phyloP scores from a whole-genome alignment of 2,329 filamentous ascomycete species.

The Venturia pyrina region DNA sequence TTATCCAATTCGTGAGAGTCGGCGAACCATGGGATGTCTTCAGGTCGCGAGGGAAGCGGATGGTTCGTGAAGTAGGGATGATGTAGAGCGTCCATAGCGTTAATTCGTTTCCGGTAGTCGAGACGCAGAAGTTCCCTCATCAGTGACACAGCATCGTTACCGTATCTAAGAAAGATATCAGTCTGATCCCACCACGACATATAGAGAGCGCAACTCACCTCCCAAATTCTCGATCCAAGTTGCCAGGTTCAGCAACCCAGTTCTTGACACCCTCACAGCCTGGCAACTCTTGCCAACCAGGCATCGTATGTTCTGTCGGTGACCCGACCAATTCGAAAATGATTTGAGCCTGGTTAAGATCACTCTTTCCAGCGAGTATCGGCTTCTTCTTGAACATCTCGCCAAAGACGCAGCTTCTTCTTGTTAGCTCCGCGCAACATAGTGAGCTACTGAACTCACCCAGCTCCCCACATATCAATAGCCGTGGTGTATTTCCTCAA shows the following conservation, averaged over 20 bases:
- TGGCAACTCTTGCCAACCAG: slow-evolving; percentile 74
- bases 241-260: slow-evolving; percentile 52
- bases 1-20: slow-evolving; percentile 96
- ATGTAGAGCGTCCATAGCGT: slow-evolving; percentile 84
- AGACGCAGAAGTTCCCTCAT: slow-evolving; percentile 75
- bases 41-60: slow-evolving; percentile 70
- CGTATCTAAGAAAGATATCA: slow-evolving; percentile 32
- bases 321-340: slow-evolving; percentile 91
- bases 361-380: slow-evolving; percentile 82
- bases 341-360: slow-evolving; percentile 79
- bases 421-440: slow-evolving; percentile 16
- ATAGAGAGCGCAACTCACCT: slow-evolving; percentile 41
- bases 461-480: slow-evolving; percentile 97
- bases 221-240: slow-evolving; percentile 63
- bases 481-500: slow-evolving; percentile 90
- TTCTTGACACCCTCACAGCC: slow-evolving; percentile 64
- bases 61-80: slow-evolving; percentile 81
- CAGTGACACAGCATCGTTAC: slow-evolving; percentile 64
- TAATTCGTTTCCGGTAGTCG: slow-evolving; percentile 81
- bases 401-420: slow-evolving; percentile 78
- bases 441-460: slow-evolving; percentile 45
- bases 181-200: not conserved
- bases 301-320: slow-evolving; percentile 85
- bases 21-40: slow-evolving; percentile 83
- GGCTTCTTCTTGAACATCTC: slow-evolving; percentile 95